A percentile compares a stretch with the other conserved stretches of the same genome.
phyloP scores from a whole-genome alignment of 768 basidiomycete genomes.

The Boletellus sp. region DNA sequence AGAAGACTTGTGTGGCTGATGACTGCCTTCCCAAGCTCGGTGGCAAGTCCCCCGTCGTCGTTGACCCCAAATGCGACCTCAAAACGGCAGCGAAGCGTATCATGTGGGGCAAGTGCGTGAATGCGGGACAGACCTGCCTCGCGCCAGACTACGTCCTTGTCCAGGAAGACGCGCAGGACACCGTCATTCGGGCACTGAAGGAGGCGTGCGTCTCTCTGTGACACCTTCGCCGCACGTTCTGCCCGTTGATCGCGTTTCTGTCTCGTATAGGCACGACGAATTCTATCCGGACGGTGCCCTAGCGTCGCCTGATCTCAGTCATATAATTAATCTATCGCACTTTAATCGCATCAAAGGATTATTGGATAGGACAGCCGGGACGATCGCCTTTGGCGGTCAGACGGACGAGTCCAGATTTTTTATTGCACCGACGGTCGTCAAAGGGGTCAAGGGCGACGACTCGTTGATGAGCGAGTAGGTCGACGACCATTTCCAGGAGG shows the following conservation, averaged over 20 bases:
- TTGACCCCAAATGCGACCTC: conserved; percentile 69
- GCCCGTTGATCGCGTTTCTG: background rate
- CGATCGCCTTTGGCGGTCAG: conserved; percentile 60
- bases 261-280: conserved; percentile 18
- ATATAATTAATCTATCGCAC: conserved; percentile 52
- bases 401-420: conserved; percentile 54
- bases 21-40: conserved; percentile 42
- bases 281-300: conserved; percentile 44
- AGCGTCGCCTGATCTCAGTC: conserved; percentile 43
- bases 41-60: conserved; percentile 72
- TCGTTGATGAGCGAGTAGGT: conserved; percentile 74
- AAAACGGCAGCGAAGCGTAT: conserved; percentile 64
- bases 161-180: conserved; percentile 37
- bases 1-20: background rate
- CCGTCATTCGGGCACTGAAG: conserved; percentile 38
- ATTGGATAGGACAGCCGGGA: conserved; percentile 65
- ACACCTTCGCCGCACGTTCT: background rate
- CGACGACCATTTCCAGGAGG: background rate
- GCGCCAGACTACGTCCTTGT: conserved; percentile 58
- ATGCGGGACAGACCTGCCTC: conserved; percentile 75
- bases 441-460: conserved; percentile 58
- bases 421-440: conserved; percentile 73
- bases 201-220: conserved; percentile 34
- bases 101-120: conserved; percentile 77
- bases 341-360: conserved; percentile 58